Percentiles rank a stretch among this genome's conserved stretches.
phyloP scores from a whole-genome alignment of 2,329 filamentous ascomycete genomes.

The Arthroderma sp. region DNA sequence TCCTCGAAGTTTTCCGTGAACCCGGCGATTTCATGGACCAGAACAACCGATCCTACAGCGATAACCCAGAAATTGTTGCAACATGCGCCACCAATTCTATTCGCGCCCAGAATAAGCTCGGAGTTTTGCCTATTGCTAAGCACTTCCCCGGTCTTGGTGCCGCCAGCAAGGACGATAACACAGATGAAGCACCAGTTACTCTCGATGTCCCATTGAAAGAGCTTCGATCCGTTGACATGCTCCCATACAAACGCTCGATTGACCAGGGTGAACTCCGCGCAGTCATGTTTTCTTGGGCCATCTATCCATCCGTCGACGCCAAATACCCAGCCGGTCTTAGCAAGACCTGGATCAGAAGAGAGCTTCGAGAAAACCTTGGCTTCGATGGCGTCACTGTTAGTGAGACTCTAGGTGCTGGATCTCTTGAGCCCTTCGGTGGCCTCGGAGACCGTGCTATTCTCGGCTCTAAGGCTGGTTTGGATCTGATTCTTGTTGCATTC shows the following conservation, averaged over 20 bases:
- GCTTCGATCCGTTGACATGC: constrained; percentile 16
- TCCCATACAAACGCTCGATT: constrained; percentile 16
- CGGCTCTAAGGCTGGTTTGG: constrained; percentile 18
- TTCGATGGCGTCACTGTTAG: constrained; percentile 20
- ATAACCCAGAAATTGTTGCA: constrained; percentile 13
- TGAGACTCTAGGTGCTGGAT: constrained; percentile 21
- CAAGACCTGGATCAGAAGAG: constrained; percentile 15
- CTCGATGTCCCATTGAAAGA: constrained; percentile 14
- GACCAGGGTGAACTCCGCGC: constrained; percentile 16
- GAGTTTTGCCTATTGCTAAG: constrained; percentile 17
- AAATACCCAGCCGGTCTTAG: constrained; percentile 19
- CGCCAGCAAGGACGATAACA: constrained; percentile 15
- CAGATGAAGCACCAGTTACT: constrained; percentile 17
- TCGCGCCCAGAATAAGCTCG: constrained; percentile 12
- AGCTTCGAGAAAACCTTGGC: constrained; percentile 16
- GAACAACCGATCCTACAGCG: constrained; percentile 17
- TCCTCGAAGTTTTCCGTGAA: constrained; percentile 19
- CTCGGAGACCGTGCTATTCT: constrained; percentile 14
- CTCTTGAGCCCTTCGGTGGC: constrained; percentile 15
- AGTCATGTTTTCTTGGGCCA: constrained; percentile 22
- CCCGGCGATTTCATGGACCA: constrained; percentile 17
- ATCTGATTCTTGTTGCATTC: constrained; percentile 19
- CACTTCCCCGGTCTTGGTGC: constrained; percentile 22
- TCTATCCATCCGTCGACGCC: constrained; percentile 18
- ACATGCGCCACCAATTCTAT: constrained; percentile 15